Evolutionary conservation across 805 yeast species (phyloP).

Genomic region (Candida boleticola): DNA sequence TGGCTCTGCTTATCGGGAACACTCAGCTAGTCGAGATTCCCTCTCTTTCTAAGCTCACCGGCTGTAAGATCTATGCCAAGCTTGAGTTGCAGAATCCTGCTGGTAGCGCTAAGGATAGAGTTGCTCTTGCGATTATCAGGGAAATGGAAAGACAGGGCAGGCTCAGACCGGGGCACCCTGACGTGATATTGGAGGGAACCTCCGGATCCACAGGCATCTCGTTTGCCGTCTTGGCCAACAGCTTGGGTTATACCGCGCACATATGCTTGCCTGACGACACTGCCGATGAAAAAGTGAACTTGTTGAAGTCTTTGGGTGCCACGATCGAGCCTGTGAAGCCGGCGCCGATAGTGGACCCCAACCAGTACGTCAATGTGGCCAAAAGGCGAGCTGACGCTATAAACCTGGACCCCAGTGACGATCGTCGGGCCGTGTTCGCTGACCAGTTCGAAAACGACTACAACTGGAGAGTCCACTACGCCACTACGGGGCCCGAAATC

Average conservation of each 20-base stretch:
- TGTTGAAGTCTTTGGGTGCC: constrained; percentile 77
- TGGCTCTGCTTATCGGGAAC: constrained; percentile 81
- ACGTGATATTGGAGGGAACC: constrained; percentile 89
- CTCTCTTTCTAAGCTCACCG: constrained; percentile 69
- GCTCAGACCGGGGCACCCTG: constrained; percentile 59
- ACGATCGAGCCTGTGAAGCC: constrained; percentile 83
- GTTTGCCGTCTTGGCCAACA: constrained; percentile 83
- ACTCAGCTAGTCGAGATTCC: constrained; percentile 79
- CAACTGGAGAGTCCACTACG: constrained; percentile 83
- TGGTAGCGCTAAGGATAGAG: constrained; percentile 94
- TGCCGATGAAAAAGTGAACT: constrained; percentile 72
- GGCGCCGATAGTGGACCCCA: constrained; percentile 91
- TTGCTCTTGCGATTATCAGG: constrained; percentile 79
- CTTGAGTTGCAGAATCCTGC: constrained; percentile 87
- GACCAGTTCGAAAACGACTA: constrained; percentile 93
- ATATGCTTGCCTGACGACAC: constrained; percentile 97
- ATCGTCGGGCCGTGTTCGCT: constrained; percentile 73
- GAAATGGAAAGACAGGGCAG: constrained; percentile 62
- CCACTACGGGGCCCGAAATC: constrained; percentile 92
- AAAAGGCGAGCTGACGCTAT: constrained; percentile 58
- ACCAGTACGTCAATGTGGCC: constrained; percentile 90
- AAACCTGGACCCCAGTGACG: constrained; percentile 35
- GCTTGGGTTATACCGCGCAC: constrained; percentile 85
- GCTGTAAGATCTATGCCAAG: constrained; percentile 83
- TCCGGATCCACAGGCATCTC: constrained; percentile 97